phyloP scores from a whole-genome alignment of 306 rosid species.

The Pyrus communis region DNA sequence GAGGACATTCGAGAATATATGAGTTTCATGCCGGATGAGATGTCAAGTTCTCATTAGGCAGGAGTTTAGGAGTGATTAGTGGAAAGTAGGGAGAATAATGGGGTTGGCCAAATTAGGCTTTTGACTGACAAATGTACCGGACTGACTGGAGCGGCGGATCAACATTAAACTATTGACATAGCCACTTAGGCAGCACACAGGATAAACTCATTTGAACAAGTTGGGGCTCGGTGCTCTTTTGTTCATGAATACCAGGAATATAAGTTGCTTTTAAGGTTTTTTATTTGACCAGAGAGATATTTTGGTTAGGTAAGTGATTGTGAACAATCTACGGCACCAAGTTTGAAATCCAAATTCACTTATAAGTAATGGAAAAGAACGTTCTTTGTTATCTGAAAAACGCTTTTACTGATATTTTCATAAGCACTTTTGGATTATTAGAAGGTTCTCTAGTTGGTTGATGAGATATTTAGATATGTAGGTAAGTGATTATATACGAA shows the following conservation, averaged over 20 bases:
- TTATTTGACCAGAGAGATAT: neutral
- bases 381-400: neutral
- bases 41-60: neutral
- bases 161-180: neutral
- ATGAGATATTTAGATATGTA: neutral
- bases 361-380: neutral
- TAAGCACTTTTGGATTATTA: neutral
- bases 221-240: constrained; percentile 5
- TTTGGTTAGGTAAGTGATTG: neutral
- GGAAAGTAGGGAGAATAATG: neutral
- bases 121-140: neutral
- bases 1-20: neutral
- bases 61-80: neutral
- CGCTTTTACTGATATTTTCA: neutral
- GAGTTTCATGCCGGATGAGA: neutral
- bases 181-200: neutral
- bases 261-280: neutral
- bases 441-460: neutral
- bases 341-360: too few relatives aligned
- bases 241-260: neutral
- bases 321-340: too few relatives aligned
- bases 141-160: neutral
- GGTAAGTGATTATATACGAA: neutral
- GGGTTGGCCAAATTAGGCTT: neutral
- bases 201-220: neutral